Evolutionary conservation across 306 rosid genomes (phyloP), one percentile per base, ranked within the genome.

Genomic region (Casuarina equisetifolia): DNA sequence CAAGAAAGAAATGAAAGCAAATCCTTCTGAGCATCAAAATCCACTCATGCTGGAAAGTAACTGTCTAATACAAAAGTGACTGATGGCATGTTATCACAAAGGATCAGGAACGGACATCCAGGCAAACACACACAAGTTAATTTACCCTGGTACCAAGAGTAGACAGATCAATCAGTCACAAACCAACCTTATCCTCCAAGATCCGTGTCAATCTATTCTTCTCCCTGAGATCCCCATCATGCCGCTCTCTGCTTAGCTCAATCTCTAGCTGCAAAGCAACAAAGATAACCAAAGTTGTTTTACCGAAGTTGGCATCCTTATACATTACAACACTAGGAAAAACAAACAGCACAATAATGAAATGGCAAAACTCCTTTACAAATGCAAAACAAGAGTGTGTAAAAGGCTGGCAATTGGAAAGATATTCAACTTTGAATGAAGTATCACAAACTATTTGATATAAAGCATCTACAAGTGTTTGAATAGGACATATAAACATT

Each of bases 191-290:
- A 50, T 85, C 81, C 51, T 81, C 87, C 58, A 85, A 64, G 94
- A 96, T 92, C 61, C 96, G 88, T 15, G 67, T 15, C 75, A 96
- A 84, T 70, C 98, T 86, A 81, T 85, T 87, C 84, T 96, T 96
- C 88, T 96, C 99, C 82, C 79, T 81, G 51, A 96, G 85, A 76
- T 96, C 99, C 62, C 96, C 99, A 71, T 91, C 96, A 79, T 96
- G 99, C 38, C 93, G 86, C 78, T 96, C 88, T 69, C 82, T 84
- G 89, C 99, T 96, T 57, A 82, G 54, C 81, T 90, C 97, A 84
- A 89, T 79, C 89, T 96, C 99, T 79, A 67, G 87, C 99, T 96
- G 92, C 79, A 88, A 80, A 39, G 82, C 72, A 81, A 11, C 69
- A 82, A 13, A 20, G 57, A 49, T 9, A 7, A 39, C 58, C 4